phyloP scores from a whole-genome alignment of 495 filamentous ascomycete genomes.

The Aspergillus mulundensis region DNA sequence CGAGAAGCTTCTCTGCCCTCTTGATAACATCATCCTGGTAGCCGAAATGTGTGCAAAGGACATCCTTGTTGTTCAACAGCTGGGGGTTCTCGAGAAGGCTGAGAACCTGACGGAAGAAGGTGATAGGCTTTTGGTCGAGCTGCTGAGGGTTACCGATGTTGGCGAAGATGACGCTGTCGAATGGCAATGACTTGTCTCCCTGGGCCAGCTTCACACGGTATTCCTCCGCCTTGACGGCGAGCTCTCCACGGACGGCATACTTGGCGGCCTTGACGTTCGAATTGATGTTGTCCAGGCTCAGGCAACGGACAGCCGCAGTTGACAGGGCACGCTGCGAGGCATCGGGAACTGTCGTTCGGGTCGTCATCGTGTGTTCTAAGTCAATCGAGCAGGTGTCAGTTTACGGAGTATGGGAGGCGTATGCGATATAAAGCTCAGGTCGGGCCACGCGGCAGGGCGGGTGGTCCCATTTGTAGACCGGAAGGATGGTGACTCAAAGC shows the following conservation, averaged over 20 bases:
- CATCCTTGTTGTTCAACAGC: constrained; percentile 74
- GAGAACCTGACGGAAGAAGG: constrained; percentile 96
- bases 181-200: constrained; percentile 67
- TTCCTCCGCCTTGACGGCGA: constrained; percentile 84
- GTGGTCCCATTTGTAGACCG: constrained; percentile 12
- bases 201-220: constrained; percentile 68
- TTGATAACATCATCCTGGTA: constrained; percentile 87
- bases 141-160: constrained; percentile 99
- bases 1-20: constrained; percentile 72
- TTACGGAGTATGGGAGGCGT: not conserved
- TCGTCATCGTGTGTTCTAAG: constrained; percentile 27
- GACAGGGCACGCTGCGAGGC: constrained; percentile 52
- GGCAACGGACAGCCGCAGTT: constrained; percentile 49
- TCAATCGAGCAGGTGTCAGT: not conserved
- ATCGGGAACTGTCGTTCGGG: constrained; percentile 30
- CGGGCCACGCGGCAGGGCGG: not conserved
- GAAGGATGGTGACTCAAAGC: constrained; percentile 7
- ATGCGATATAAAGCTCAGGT: constrained; percentile 1
- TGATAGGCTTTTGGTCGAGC: constrained; percentile 97
- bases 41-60: constrained; percentile 58
- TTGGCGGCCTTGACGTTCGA: constrained; percentile 76
- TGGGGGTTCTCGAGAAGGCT: constrained; percentile 88
- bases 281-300: constrained; percentile 89
- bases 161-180: constrained; percentile 85
- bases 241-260: constrained; percentile 94